A percentile compares a stretch with the other conserved stretches of the same genome.
These are phyloP conservation scores for Hericium alpestre DNA, from an alignment of 768 basidiomycete species.

Conservation along the genomic window DNA sequence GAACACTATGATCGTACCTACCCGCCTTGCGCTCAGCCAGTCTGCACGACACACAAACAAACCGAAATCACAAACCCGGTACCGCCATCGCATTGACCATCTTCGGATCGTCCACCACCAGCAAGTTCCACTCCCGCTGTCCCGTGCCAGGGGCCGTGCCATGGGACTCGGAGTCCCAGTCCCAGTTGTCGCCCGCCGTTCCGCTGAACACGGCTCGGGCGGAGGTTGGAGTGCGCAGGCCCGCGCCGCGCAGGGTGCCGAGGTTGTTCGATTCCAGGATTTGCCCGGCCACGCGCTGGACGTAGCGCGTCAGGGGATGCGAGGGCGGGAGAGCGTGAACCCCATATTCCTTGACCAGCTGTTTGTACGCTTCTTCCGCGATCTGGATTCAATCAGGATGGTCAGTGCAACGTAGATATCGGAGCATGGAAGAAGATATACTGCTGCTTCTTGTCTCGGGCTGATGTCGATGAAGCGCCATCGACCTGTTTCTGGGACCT, in stretches of 20 bases:
- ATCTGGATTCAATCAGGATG: conserved; percentile 16
- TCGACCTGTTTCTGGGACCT: conserved; percentile 77
- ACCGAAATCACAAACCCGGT: conserved; percentile 36
- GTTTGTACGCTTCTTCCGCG: conserved; percentile 28
- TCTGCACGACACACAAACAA: no score
- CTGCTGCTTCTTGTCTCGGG: conserved; percentile 44
- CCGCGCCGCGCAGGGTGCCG: conserved; percentile 37
- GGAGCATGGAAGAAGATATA: conserved; percentile 18
- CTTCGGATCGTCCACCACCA: conserved; percentile 65
- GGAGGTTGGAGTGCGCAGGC: conserved; percentile 11
- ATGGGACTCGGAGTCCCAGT: not conserved
- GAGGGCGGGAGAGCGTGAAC: conserved; percentile 49
- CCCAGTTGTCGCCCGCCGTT: not conserved
- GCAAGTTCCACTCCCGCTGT: conserved; percentile 49
- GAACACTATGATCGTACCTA: conserved; percentile 75
- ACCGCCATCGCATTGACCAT: conserved; percentile 70
- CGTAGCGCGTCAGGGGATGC: conserved; percentile 56
- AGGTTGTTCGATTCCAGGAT: conserved; percentile 67
- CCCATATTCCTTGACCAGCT: conserved; percentile 43
- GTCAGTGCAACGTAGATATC: not conserved
- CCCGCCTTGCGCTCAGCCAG: not conserved
- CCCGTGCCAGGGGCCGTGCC: not conserved
- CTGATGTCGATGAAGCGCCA: conserved; percentile 82
- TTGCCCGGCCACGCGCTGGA: conserved; percentile 56
- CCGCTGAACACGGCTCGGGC: not conserved